Conservation (phyloP, 2,329 filamentous ascomycete genomes). For the Penicillium sp. region DNA sequence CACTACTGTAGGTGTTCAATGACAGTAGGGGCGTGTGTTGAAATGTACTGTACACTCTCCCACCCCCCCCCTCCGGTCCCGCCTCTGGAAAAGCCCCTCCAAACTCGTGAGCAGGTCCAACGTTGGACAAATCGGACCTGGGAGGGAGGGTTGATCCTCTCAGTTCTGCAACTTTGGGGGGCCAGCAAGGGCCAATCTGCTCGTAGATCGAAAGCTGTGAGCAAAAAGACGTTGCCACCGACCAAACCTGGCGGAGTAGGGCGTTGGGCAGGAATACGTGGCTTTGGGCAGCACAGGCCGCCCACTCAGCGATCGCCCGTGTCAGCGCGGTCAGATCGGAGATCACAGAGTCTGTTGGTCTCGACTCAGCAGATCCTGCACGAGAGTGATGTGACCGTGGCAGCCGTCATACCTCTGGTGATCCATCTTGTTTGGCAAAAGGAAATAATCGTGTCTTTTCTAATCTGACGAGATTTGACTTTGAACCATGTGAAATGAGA, state of each 20-base stretch:
- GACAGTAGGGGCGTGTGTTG: neutral
- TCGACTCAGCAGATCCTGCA: slow-evolving; percentile 15
- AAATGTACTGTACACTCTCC: no score
- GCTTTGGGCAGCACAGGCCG: slow-evolving; percentile 37
- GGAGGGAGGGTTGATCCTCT: slow-evolving; percentile 16
- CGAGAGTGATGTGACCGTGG: slow-evolving; percentile 7
- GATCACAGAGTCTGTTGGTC: slow-evolving; percentile 16
- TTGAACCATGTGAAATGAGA: slow-evolving; percentile 4
- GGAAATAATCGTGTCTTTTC: slow-evolving; percentile 1
- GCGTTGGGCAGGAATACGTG: slow-evolving; percentile 46
- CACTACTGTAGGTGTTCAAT: neutral
- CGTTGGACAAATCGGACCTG: slow-evolving; percentile 17
- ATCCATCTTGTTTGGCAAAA: neutral
- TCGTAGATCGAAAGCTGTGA: slow-evolving; percentile 8
- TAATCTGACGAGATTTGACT: slow-evolving; percentile 12
- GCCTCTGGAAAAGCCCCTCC: neutral
- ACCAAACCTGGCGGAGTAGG: slow-evolving; percentile 11
- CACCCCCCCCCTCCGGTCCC: no score
- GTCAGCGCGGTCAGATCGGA: slow-evolving; percentile 26
- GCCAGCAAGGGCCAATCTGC: slow-evolving; percentile 18
- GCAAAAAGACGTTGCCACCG: slow-evolving; percentile 25
- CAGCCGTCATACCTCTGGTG: neutral
- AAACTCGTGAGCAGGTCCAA: slow-evolving; percentile 11
- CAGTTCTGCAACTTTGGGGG: slow-evolving; percentile 6
- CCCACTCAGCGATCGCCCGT: slow-evolving; percentile 24